Base-by-base conservation (phyloP, 441 rosid species). In the Arabidopsis lyrata region DNA sequence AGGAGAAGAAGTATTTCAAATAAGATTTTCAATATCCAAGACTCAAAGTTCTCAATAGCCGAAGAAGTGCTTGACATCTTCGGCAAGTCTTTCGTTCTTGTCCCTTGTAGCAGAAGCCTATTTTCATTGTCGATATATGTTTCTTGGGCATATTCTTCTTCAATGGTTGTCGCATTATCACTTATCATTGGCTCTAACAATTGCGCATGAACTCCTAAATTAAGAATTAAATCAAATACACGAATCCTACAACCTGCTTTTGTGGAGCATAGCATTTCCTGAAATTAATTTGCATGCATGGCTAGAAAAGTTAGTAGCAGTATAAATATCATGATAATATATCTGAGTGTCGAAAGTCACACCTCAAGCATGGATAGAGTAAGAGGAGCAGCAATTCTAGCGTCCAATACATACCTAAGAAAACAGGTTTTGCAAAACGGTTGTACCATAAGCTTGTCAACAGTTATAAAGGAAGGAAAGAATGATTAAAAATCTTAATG, bases 341-440 rank as follows among this genome's bases (percentile, higher is more conserved):
- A 71, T 66, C 15, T 42, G 38, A 18, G 50, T 38, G 61, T 74
- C 50, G 66, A 74, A 79, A 73, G 66, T 59, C 74, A 96, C 97
- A 96, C 98, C 98, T 90, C 91, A 76, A 96, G 92, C 98, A 96
- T 92, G 59, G 96, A 93, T 54, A 96, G 85, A 66, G 95, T 88
- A 70, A 96, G 98, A 74, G 98, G 99, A 79, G 99, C 95, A 76
- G 99, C 98, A 74, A 90, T 87, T 81, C 89, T 93, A 76, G 99
- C 80, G 81, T 93, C 98, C 89, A 89, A 73, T 59, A 96, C 96
- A 89, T 96, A 96, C 98, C 99, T 96, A 68, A 74, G 81, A 68
- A 83, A 81, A 41, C 24, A 62, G 49, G 52, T 47, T 64, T 80
- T 70, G 34, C 57, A 64, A 47, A 53, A 75, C 49, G 20, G 52